Base-by-base conservation (phyloP, 495 filamentous ascomycete genomes). In the Lophium mytilinum region DNA sequence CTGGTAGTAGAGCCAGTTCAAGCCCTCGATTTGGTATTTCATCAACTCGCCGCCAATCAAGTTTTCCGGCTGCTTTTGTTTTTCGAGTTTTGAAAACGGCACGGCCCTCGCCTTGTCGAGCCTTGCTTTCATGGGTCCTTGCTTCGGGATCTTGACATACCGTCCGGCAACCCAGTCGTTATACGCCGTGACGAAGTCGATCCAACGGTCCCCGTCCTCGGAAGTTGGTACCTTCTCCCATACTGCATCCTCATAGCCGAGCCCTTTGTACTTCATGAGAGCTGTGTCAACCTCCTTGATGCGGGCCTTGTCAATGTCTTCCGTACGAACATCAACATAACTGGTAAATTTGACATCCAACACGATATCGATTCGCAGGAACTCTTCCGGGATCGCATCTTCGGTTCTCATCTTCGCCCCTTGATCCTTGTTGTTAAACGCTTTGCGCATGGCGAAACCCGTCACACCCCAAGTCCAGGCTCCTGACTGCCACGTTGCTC, bases 1-100 rank as follows among this genome's bases (percentile, higher is more conserved):
- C 67, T 89, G 91, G 68, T 89, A 95, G 56, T 95, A 86, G n/a
- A 97, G 80, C 90, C 93, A 99, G 67, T 97, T 96, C 55, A 97
- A 69, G 14, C 94, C 94, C 17, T 96, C 89, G 40, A 92, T 72
- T 66, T 99, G 94, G 67, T 99, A 99, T 10, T 80, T 75, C 91
- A 99, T 97, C 37, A 96, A 75, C 56, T 89, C 77, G 9, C 92
- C 92, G 18, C 88, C 84, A 18, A 73, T 79, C 10, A 99, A 73
- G 36, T 83, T 80, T 21, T 74, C 69, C 0, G 94, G 92, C 67
- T 99, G 94, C 21, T 75, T 69, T 43, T 84, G 77, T 61, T 88
- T 77, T 57, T 86, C 79, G 15, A 93, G 72, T 0, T 83, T 76
- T 21, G 67, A 68, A 62, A 97, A 99, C 37, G 84, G 70, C 54